Evolutionary conservation across 202 grass and related monocot species (phyloP), one percentile per base, ranked within the genome.

Genomic region (Miscanthus sacchariflorus): DNA sequence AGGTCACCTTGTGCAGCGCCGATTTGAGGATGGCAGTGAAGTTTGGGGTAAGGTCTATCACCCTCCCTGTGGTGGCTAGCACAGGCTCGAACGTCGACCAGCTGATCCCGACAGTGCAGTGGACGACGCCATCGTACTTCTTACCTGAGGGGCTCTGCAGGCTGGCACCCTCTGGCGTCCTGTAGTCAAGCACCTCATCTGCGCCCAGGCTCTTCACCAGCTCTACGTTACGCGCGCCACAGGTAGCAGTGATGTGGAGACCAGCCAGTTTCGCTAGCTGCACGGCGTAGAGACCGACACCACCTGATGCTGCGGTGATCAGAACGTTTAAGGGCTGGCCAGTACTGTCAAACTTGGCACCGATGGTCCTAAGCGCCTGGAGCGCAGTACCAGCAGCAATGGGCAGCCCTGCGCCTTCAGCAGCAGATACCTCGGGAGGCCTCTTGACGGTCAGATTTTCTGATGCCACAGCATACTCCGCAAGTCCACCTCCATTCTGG

Each of bases 201-300:
- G 88, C 93, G 0, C 90, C 93, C 30, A 95, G 35, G 69, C 86
- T 90, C 79, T 52, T 89, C 79, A 95, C 88, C 4, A 92, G 49
- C 19, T 95, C 85, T 33, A 81, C 28, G 67, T 93, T 95, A 27
- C 91, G 88, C 0, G 86, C 68, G 0, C 95, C 95, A 10, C 95
- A 98, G 63, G 95, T 98, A 42, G 91, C 91, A 0, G 95, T 98
- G 17, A 98, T 38, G 14, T 95, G 95, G 43, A 93, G 64, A 78
- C 86, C 91, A 0, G 85, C 93, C 14, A 95, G 86, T 86, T 89
- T 98, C 0, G 95, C 95, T 0, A 98, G 90, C 93, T 93, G 95
- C 72, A 95, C 83, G 2, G 90, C 91, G 5, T 89, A 98, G 7
- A 82, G 85, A 5, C 95, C 95, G 2, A 95, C 95, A 0, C 95